Base-by-base conservation (phyloP, 257 asterid species). In the Nicotiana tomentosiformis region DNA sequence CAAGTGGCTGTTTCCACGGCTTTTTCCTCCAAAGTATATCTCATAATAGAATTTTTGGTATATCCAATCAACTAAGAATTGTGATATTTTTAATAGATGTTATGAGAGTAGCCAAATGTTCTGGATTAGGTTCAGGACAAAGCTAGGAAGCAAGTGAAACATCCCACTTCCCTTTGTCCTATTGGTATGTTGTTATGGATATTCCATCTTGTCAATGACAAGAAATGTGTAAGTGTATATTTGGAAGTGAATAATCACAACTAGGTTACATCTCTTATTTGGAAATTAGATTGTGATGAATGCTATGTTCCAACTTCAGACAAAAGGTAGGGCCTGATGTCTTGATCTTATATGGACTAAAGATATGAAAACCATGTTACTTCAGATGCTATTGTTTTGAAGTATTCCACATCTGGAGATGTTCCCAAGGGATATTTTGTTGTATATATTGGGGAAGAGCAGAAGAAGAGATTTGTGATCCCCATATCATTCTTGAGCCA, bases 341-440 rank as follows among this genome's bases (percentile, higher is more conserved):
- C 66, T 61, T 61, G 29, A 20, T 2, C 12, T 20, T 7, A 20
- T 7, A 16, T 60, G 66, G 8, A 6, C 66, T 61, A 6, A 10
- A n/a, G 66, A 5, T 20, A 20, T 61, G 16, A 64, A 64, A 64
- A 64, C 18, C 69, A 64, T 64, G 69, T 64, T 64, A 64, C n/a
- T 64, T 64, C 12, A 26, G 23, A 10, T 18, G 64, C 26, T 57
- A 2, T 18, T 57, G 64, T 17, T 20, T 20, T 20, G 46, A 39
- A 39, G 46, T 39, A 8, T 7, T 39, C 46, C 46, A 39, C 46
- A 37, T 0, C 30, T 1, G 30, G 30, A 30, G 89, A 83, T 39
- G 91, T 86, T 32, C 88, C 89, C 1, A 84, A 86, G 49, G 87
- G 89, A 10, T 80, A 88, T 60, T 51, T 88, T 78, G 85, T 82